Evolutionary conservation across 768 basidiomycete genomes (phyloP).

Genomic region (Rhodotorula diobovata): DNA sequence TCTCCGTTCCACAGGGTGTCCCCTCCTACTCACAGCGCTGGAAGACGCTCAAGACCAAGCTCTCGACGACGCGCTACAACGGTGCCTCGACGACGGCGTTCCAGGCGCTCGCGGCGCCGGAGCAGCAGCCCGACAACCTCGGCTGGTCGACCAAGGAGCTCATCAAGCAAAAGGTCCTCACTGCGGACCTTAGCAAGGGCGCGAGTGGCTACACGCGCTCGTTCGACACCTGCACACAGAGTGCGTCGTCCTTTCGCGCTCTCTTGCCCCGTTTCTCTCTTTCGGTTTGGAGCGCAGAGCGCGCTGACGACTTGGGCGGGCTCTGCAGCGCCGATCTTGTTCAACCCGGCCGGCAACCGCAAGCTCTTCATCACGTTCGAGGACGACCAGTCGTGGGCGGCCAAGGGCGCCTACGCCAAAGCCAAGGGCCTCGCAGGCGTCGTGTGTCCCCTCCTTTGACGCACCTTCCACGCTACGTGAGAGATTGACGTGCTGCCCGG

Average conservation of each 20-base stretch:
- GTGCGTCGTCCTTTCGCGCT: background rate
- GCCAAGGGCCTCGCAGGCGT: constrained; percentile 26
- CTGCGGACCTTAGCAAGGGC: constrained; percentile 12
- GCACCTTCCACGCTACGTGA: too few relatives aligned
- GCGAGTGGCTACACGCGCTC: constrained; percentile 17
- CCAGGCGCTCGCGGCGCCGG: constrained; percentile 4
- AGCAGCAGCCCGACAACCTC: background rate
- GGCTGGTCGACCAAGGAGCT: background rate
- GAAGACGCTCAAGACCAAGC: constrained; percentile 7
- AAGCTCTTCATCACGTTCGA: constrained; percentile 22
- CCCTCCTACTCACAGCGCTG: constrained; percentile 28
- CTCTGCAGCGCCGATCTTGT: constrained; percentile 26
- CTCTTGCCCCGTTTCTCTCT: background rate
- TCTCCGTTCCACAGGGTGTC: constrained; percentile 11
- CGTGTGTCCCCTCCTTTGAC: too few relatives aligned
- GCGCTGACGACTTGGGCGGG: too few relatives aligned
- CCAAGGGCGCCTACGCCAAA: constrained; percentile 17
- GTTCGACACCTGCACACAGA: background rate
- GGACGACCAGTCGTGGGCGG: constrained; percentile 3
- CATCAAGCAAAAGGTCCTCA: constrained; percentile 4
- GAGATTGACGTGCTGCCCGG: too few relatives aligned
- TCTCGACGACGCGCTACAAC: constrained; percentile 26
- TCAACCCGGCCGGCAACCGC: constrained; percentile 4
- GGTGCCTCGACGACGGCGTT: constrained; percentile 6
- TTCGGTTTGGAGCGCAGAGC: too few relatives aligned